Percentiles rank a stretch among this genome's conserved stretches.
These are phyloP conservation scores for Penicillium herquei DNA, from an alignment of 495 filamentous ascomycete genomes.

Conservation along the genomic window DNA sequence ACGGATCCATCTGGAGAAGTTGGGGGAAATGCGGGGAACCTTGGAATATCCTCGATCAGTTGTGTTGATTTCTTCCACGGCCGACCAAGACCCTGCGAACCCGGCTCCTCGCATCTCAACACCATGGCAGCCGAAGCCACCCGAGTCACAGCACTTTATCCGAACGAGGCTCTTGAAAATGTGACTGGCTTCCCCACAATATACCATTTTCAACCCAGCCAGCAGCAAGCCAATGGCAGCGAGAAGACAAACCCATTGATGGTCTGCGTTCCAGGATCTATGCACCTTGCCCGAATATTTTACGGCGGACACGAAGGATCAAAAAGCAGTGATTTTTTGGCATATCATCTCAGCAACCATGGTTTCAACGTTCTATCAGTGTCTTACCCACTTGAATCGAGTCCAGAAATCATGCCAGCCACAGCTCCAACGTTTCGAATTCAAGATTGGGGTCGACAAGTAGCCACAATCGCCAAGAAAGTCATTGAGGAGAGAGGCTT, in stretches of 20 bases:
- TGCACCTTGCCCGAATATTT: slow-evolving; percentile 22
- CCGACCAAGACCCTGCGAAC: not conserved
- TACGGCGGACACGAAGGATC: slow-evolving; percentile 24
- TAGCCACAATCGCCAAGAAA: slow-evolving; percentile 10
- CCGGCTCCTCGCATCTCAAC: not conserved
- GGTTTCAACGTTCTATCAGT: slow-evolving; percentile 22
- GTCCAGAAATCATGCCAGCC: slow-evolving; percentile 12
- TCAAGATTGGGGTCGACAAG: slow-evolving; percentile 24
- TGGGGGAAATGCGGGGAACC: not conserved
- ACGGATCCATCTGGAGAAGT: not conserved
- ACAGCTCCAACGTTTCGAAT: slow-evolving; percentile 16
- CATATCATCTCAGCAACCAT: slow-evolving; percentile 15
- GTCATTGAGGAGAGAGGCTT: slow-evolving; percentile 8
- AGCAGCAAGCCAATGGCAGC: not conserved
- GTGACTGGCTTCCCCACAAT: slow-evolving; percentile 19
- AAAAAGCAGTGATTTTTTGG: slow-evolving; percentile 14
- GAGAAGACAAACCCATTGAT: slow-evolving; percentile 15
- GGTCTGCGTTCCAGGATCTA: slow-evolving; percentile 21
- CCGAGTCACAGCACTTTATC: slow-evolving; percentile 6
- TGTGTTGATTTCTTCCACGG: not conserved
- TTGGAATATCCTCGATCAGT: not conserved
- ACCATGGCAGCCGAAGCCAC: not conserved
- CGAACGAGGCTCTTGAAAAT: slow-evolving; percentile 17
- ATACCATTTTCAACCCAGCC: slow-evolving; percentile 18
- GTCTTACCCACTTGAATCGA: slow-evolving; percentile 25